Conservation (phyloP, 1,284 basidiomycete species). For the Sphagnurus paluster region DNA sequence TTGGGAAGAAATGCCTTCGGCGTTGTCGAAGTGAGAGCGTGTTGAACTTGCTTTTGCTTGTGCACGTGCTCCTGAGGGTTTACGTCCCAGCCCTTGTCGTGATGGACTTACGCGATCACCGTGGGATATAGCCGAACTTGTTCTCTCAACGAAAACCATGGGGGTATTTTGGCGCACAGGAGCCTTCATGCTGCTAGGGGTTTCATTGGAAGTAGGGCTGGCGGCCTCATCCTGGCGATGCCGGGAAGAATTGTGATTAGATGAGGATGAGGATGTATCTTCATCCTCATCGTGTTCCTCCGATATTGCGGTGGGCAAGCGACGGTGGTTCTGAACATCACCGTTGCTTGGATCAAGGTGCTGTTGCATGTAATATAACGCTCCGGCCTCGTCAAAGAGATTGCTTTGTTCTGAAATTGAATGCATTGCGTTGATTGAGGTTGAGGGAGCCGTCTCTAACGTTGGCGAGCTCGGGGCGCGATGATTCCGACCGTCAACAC, state of each 20-base stretch:
- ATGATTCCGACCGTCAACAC: conserved; percentile 10
- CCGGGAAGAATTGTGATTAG: conserved; percentile 10
- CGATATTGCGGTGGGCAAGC: conserved; percentile 41
- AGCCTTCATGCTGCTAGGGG: conserved; percentile 11
- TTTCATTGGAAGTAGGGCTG: conserved; percentile 14
- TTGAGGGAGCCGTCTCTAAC: conserved; percentile 4
- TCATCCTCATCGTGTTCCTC: conserved; percentile 32
- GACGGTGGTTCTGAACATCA: conserved; percentile 24
- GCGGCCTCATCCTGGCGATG: conserved; percentile 12
- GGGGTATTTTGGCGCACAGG: conserved; percentile 38
- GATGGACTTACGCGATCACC: conserved; percentile 28
- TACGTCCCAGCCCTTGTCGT: conserved; percentile 56
- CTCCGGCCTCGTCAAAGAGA: conserved; percentile 58
- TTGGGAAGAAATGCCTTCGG: conserved; percentile 30
- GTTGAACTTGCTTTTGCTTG: too few species aligned
- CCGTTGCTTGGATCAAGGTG: conserved; percentile 43
- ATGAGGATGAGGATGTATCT: conserved; percentile 13
- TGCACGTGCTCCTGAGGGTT: conserved; percentile 87
- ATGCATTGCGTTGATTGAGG: conserved; percentile 11
- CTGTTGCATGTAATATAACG: conserved; percentile 70
- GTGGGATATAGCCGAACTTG: conserved; percentile 9
- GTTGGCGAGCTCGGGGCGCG: not conserved
- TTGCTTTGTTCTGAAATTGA: conserved; percentile 32
- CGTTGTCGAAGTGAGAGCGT: conserved; percentile 34
- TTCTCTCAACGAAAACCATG: conserved; percentile 35